Base-by-base conservation (phyloP, 164 flowering plant species). In the Annona squamosa region DNA sequence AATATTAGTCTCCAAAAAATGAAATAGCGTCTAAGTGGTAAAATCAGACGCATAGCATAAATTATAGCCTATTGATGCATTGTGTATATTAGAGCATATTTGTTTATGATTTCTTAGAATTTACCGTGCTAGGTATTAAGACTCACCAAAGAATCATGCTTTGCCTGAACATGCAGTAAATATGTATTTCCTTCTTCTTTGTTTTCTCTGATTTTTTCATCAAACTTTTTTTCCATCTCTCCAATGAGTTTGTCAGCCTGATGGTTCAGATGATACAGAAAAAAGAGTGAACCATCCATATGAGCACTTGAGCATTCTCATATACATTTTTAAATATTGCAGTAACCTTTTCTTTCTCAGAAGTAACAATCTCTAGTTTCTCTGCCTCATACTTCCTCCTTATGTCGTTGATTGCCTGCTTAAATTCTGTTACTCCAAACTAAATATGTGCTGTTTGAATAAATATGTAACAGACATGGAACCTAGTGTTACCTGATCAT, bases 351-450 rank as follows among this genome's bases (percentile, higher is more conserved):
- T 93, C 89, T 81, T 88, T 93, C 76, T 93, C 99, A 80, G 74
- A 71, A 74, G 83, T 87, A 61, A 89, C 74, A 75, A 88, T 87
- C 80, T 92, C 98, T 80, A 72, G 87, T 86, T 93, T 93, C 85
- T 93, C 98, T 74, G 81, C 75, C 81, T 96, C 99, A 76, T 84
- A 93, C 82, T 89, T 96, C 80, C 78, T 90, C 77, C 96, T 82
- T 67, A 96, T 96, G 73, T 93, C 97, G 84, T 92, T 96, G 76
- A 96, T 89, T 74, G 92, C 99, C 99, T 96, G 77, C 72, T 74
- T 62, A 79, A 79, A 78, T 6, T 79, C 73, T 37, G 63, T 52
- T 18, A 74, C 76, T 72, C 74, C 76, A 75, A 72, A 73, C 12
- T 16, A 63, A 71, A 26, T 2, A 46, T 48, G 62, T 7, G 9